A percentile compares a stretch with the other conserved stretches of the same genome.
These are phyloP conservation scores for Austroboletus niveus DNA, from an alignment of 1,284 basidiomycete species.

Conservation along the genomic window DNA sequence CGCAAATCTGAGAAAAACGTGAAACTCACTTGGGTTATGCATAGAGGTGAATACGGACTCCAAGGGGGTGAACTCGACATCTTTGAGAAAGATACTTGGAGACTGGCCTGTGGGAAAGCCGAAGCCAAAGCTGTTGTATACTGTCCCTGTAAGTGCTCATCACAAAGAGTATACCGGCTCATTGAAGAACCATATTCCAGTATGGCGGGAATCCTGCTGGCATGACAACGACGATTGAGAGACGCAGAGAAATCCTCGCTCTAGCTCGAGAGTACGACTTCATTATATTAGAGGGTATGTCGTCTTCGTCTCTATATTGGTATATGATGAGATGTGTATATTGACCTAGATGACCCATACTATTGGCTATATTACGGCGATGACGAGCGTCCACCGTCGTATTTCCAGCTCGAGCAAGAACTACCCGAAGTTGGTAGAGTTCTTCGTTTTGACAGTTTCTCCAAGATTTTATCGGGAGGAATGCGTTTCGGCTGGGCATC, in stretches of 20 bases:
- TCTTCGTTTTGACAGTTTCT: conserved; percentile 80
- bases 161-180: not conserved
- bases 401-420: conserved; percentile 70
- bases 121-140: conserved; percentile 80
- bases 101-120: conserved; percentile 70
- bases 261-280: conserved; percentile 73
- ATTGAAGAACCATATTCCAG: conserved; percentile 33
- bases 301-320: not conserved
- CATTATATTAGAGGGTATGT: conserved; percentile 72
- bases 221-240: conserved; percentile 64
- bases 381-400: conserved; percentile 61
- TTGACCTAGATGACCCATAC: conserved; percentile 63
- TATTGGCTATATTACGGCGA: conserved; percentile 66
- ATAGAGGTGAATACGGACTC: conserved; percentile 76
- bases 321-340: too few relatives aligned
- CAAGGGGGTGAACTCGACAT: conserved; percentile 63
- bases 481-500: conserved; percentile 78
- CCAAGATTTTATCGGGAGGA: conserved; percentile 81
- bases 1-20: conserved; percentile 40
- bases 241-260: conserved; percentile 71
- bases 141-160: not conserved
- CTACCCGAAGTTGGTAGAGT: conserved; percentile 64
- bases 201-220: conserved; percentile 81
- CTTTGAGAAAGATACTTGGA: conserved; percentile 47
- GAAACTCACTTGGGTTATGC: not conserved